A percentile compares a stretch with the other conserved stretches of the same genome.
These are phyloP conservation scores for Cryphonectria naterciae DNA, from an alignment of 2,329 filamentous ascomycete species.

Conservation along the genomic window DNA sequence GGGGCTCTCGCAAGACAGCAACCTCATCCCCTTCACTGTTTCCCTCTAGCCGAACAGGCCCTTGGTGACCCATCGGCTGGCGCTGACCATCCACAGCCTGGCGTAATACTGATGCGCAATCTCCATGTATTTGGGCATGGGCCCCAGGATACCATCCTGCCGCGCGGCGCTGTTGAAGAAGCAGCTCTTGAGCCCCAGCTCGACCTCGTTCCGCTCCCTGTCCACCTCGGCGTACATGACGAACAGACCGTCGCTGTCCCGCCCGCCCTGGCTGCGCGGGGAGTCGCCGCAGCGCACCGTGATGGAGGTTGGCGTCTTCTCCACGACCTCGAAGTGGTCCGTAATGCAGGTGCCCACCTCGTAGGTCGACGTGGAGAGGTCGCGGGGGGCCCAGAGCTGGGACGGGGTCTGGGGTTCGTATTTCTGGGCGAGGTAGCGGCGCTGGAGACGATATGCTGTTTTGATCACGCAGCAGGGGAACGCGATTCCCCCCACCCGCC, in stretches of 20 bases:
- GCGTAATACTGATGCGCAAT: conserved; percentile 46
- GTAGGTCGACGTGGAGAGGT: conserved; percentile 61
- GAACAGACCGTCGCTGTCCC: conserved; percentile 68
- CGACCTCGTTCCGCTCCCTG: conserved; percentile 60
- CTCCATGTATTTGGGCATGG: conserved; percentile 43
- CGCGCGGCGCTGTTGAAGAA: conserved; percentile 55
- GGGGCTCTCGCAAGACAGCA: not conserved
- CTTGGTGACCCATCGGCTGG: conserved; percentile 40
- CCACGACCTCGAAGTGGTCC: conserved; percentile 74
- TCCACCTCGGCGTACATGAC: conserved; percentile 66
- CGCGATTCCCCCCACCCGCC: not conserved
- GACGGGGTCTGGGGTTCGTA: conserved; percentile 59
- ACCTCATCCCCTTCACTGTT: no score
- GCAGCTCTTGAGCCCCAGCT: conserved; percentile 67
- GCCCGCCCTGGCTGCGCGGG: conserved; percentile 58
- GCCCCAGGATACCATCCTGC: conserved; percentile 40
- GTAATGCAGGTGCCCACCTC: conserved; percentile 66
- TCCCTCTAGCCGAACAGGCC: conserved; percentile 13
- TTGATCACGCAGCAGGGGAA: not conserved
- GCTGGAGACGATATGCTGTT: conserved; percentile 61
- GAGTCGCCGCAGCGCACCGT: conserved; percentile 69
- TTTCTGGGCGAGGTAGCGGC: conserved; percentile 61
- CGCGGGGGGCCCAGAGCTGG: conserved; percentile 64
- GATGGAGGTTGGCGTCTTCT: conserved; percentile 63
- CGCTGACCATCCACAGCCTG: conserved; percentile 45